Percentiles rank a stretch among this genome's conserved stretches.
Conservation (phyloP, 176 grass and related monocot genomes). For the Oryza rufipogon region DNA sequence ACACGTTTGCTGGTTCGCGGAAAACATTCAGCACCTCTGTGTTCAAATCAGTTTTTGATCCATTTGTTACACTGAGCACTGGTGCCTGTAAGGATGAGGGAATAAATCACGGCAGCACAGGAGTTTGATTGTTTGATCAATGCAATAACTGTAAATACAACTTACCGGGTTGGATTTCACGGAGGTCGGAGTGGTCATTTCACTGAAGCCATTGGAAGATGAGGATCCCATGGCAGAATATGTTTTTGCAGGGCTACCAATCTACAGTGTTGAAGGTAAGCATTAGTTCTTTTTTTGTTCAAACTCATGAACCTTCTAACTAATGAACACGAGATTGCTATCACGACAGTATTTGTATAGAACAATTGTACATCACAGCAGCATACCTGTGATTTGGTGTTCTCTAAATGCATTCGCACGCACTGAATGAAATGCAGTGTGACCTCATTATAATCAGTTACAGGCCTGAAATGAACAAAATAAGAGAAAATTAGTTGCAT, state of each 20-base stretch:
- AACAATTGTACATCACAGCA: neutral
- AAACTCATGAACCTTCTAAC: neutral
- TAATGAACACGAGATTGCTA: neutral
- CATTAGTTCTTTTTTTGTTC: neutral
- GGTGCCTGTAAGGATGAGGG: constrained; percentile 36
- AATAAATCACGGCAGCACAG: constrained; percentile 5
- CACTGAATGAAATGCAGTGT: constrained; percentile 91
- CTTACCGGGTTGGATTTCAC: constrained; percentile 62
- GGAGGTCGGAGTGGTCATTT: constrained; percentile 47
- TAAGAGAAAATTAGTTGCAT: neutral
- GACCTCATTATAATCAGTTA: constrained; percentile 79
- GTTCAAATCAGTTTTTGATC: constrained; percentile 60
- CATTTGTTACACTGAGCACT: constrained; percentile 26
- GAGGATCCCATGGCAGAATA: constrained; percentile 42
- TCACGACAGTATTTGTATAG: neutral
- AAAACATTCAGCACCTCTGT: constrained; percentile 71
- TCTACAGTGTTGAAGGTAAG: constrained; percentile 42
- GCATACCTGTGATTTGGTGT: constrained; percentile 75
- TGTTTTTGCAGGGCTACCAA: constrained; percentile 41
- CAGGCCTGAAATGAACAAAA: constrained; percentile 56
- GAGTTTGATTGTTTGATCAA: constrained; percentile 17
- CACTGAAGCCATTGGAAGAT: constrained; percentile 42
- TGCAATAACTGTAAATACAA: constrained; percentile 21
- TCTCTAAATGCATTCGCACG: constrained; percentile 71
- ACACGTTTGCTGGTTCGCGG: constrained; percentile 81